Percentiles rank a stretch among this genome's conserved stretches.
Evolutionary conservation across 2,329 filamentous ascomycete species (phyloP).

Genomic region (Trichoderma sp.): DNA sequence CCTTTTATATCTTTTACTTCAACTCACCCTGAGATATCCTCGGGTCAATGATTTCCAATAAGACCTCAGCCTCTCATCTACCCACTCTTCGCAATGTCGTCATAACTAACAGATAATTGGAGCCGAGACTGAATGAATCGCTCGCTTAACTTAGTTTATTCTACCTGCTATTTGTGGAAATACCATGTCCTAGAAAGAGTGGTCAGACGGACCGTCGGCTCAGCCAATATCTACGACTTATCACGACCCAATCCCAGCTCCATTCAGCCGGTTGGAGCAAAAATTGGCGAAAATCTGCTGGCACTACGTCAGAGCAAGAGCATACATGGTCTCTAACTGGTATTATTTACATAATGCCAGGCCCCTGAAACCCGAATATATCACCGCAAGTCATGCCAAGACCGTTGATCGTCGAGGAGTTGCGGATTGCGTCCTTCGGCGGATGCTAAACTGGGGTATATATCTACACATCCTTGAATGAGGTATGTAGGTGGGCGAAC

Average conservation of each 20-base stretch:
- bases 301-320: not conserved
- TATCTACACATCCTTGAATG: not conserved
- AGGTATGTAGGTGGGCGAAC: not conserved
- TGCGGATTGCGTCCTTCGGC: not conserved
- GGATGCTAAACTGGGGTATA: not conserved
- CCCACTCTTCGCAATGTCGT: too few relatives aligned
- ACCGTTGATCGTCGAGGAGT: not conserved
- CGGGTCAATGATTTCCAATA: not conserved
- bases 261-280: not conserved
- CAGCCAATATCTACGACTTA: not conserved
- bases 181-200: not conserved
- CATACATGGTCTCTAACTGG: not conserved
- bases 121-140: not conserved
- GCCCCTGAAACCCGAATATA: not conserved
- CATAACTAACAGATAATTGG: not conserved
- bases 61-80: not conserved
- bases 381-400: not conserved
- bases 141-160: not conserved
- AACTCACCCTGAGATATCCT: not conserved
- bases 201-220: not conserved
- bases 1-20: not conserved
- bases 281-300: not conserved
- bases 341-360: not conserved
- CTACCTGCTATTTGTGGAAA: not conserved
- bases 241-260: not conserved